Conservation (phyloP, 495 filamentous ascomycete genomes). For the Cudoniella acicularis region DNA sequence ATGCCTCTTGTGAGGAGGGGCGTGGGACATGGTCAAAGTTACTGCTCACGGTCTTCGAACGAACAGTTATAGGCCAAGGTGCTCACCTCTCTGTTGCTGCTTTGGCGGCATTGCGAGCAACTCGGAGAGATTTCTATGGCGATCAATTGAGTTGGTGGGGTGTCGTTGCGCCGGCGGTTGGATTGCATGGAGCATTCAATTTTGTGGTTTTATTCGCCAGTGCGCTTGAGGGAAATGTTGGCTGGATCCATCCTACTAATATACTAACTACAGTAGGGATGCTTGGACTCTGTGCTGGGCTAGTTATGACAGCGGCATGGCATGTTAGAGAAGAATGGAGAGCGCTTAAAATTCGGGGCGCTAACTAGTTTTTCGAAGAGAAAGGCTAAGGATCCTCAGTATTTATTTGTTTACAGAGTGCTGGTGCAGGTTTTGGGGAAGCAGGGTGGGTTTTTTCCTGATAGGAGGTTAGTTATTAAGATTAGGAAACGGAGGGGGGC, state of each 20-base stretch:
- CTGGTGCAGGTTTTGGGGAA: no score
- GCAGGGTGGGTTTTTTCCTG: no score
- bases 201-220: conserved; percentile 19
- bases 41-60: conserved; percentile 14
- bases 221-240: conserved; percentile 27
- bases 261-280: background rate
- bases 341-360: background rate
- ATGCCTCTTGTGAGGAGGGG: conserved; percentile 8
- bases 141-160: conserved; percentile 20
- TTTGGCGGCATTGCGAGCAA: conserved; percentile 22
- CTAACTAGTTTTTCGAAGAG: no score
- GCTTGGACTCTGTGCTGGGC: background rate
- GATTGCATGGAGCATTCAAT: conserved; percentile 23
- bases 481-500: no score
- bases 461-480: no score
- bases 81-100: conserved; percentile 19
- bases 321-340: conserved; percentile 8
- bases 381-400: no score
- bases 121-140: conserved; percentile 23
- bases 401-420: no score
- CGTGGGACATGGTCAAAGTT: conserved; percentile 6
- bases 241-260: conserved; percentile 26
- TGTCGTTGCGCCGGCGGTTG: conserved; percentile 16
- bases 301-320: background rate
- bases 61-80: conserved; percentile 16